Evolutionary conservation across 345 rosid species (phyloP), one percentile per base, ranked within the genome.

Genomic region (Firmiana major): DNA sequence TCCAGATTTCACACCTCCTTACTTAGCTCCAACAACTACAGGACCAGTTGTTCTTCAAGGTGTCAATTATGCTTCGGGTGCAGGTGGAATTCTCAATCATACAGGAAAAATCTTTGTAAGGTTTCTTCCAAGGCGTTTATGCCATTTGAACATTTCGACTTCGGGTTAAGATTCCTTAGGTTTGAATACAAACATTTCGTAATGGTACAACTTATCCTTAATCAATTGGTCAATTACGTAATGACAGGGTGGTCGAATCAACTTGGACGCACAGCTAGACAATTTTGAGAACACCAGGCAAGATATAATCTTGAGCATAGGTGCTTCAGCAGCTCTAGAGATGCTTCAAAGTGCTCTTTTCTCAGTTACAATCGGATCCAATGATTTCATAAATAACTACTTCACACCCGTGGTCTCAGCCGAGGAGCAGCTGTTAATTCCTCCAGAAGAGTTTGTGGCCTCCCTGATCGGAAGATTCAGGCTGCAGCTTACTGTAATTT

Each of bases 61-160:
- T 21, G 94, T 94, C 26, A 94, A 94, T 57, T 94, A 90, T 67
- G 98, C 97, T 36, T 94, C 98, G 0, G 92, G 94, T 13, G 97
- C 90, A 63, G 89, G 90, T 16, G 98, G 98, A 48, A 94, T 91
- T 77, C 89, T 92, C 21, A 90, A 90, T 77, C 65, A 73, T 3
- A 92, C 97, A 1, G 97, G 97, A n/a, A 79, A 80, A 19, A 64
- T 94, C 58, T 94, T 94, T 67, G 97, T 92, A 86, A 87, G 89
- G 59, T 64, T 54, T 63, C 64, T 76, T 1, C 22, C 42, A 24
- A 2, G 73, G 73, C 15, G 38, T 68, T 68, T 8, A 19, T 53
- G 58, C 58, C 22, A 53, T 43, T 43, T 17, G 55, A 51, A 16
- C 53, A 48, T 48, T 48, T 48, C 19, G 1, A 51, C 16, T 4